phyloP scores from a whole-genome alignment of 495 filamentous ascomycete genomes.

The Xylaria curta region DNA sequence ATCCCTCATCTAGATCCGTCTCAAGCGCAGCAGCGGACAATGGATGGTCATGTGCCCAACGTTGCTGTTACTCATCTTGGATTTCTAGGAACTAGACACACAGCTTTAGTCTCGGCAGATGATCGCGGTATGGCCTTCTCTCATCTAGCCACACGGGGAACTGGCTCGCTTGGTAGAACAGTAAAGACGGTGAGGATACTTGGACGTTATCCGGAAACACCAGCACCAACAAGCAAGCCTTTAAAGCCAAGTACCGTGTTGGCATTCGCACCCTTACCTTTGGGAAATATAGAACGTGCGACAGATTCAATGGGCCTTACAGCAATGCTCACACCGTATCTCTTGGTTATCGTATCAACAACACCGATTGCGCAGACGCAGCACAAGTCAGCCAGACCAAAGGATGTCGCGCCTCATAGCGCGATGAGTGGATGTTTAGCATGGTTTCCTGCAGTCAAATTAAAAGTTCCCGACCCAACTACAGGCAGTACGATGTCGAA shows the following conservation, averaged over 20 bases:
- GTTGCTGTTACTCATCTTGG: constrained; percentile 84
- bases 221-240: constrained; percentile 60
- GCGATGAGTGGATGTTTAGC: constrained; percentile 92
- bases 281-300: constrained; percentile 88
- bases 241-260: constrained; percentile 95
- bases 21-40: constrained; percentile 66
- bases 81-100: constrained; percentile 94
- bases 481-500: constrained; percentile 65
- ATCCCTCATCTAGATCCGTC: constrained; percentile 76
- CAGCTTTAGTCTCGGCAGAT: constrained; percentile 96
- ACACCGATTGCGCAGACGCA: constrained; percentile 96
- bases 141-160: constrained; percentile 89
- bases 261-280: constrained; percentile 86
- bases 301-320: constrained; percentile 91
- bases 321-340: constrained; percentile 93
- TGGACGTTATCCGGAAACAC: constrained; percentile 81
- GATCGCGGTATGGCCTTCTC: constrained; percentile 97
- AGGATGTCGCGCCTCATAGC: constrained; percentile 86
- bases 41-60: constrained; percentile 83
- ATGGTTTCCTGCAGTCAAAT: constrained; percentile 95
- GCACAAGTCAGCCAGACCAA: constrained; percentile 87
- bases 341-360: constrained; percentile 95
- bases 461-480: constrained; percentile 73
- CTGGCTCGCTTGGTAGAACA: constrained; percentile 81
- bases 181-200: constrained; percentile 91